Evolutionary conservation across 148 eudicot species (phyloP).

Genomic region (Nyssa sinensis): DNA sequence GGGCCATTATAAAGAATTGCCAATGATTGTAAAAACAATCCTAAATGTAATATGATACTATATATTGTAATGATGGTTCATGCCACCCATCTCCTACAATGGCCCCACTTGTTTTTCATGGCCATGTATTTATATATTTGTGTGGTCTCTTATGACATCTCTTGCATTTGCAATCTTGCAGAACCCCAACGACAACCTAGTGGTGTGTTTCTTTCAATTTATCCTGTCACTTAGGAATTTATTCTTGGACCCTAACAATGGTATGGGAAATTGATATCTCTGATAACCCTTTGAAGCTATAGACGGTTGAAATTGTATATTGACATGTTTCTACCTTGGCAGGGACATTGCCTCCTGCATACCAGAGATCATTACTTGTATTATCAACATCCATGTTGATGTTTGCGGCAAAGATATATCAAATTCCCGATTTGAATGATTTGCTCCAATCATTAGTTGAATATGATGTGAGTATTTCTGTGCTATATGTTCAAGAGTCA

Average conservation of each 20-base stretch:
- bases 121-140: not conserved
- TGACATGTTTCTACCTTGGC: slow-evolving; percentile 12
- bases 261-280: slow-evolving; percentile 34
- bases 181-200: slow-evolving; percentile 46
- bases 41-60: not conserved
- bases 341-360: slow-evolving; percentile 67
- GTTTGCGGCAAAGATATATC: slow-evolving; percentile 77
- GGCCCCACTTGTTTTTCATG: not conserved
- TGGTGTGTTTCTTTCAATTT: slow-evolving; percentile 79
- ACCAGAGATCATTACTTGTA: slow-evolving; percentile 68
- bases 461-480: slow-evolving; percentile 55
- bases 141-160: not conserved
- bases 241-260: slow-evolving; percentile 51
- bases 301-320: not conserved
- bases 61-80: not conserved
- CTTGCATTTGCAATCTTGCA: slow-evolving; percentile 31
- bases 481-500: not conserved
- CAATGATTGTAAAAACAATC: not conserved
- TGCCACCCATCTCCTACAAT: not conserved
- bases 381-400: slow-evolving; percentile 77
- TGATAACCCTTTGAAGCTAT: not conserved
- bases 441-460: slow-evolving; percentile 46
- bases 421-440: slow-evolving; percentile 57
- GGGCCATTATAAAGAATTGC: not conserved
- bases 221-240: slow-evolving; percentile 70